Base-by-base conservation (phyloP, 257 asterid genomes). In the Linaria vulgaris region DNA sequence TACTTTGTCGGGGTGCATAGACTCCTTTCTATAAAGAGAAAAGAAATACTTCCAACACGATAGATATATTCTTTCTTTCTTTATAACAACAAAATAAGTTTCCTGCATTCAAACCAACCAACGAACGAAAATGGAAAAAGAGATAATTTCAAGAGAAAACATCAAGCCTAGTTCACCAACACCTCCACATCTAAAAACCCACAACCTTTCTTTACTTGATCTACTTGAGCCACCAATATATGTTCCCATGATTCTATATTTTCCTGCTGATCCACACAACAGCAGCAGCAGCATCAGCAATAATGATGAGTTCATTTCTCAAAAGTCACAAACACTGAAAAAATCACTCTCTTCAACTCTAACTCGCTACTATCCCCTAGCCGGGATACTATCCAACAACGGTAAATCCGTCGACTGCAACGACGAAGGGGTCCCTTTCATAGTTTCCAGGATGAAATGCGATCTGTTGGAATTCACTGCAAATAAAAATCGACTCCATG, bases 101-200 rank as follows among this genome's bases (percentile, higher is more conserved):
- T n/a, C n/a, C n/a, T n/a, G n/a, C n/a, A n/a, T n/a, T n/a, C n/a
- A n/a, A n/a, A n/a, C n/a, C n/a, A n/a, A n/a, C n/a, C n/a, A n/a
- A n/a, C n/a, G n/a, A 34, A 34, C 9, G 10, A 69, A 66, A 72
- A 77, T 72, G 72, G 83, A 72, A 47, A 58, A 27, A 3, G 67
- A 75, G 46, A 81, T 81, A 17, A 45, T 81, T 25, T 78, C 82
- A 15, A 61, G 34, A 65, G 88, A 82, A 49, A 17, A 22, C 77
- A 69, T 79, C 62, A 79, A 82, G 46, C 88, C 88, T 23, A 79
- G 79, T 16, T 71, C 77, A 4, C 81, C 79, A 37, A 82, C 85
- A 49, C 85, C 78, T 9, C 43, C 13, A 5, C 31, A 45, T 61
- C 67, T 52, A 5, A 66, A 43, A 73, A 76, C 54, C 69, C 66